A percentile compares a stretch with the other conserved stretches of the same genome.
Evolutionary conservation across 78 protist species (phyloP).

Genomic region (Capsaspora owczarzaki): DNA sequence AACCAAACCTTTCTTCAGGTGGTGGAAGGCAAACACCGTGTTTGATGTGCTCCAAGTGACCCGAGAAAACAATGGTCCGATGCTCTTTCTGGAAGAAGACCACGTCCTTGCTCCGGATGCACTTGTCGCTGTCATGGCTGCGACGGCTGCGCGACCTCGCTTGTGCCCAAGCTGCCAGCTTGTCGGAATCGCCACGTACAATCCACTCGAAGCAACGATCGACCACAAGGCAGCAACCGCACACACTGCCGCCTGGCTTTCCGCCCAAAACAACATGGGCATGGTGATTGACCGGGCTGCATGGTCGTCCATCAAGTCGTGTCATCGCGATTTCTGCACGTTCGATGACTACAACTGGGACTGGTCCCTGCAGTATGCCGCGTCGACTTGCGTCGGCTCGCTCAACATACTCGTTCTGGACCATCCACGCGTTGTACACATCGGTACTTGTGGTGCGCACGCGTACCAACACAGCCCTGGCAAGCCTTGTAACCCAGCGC

Average conservation of each 20-base stretch:
- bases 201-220: too few species aligned
- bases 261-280: background rate
- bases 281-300: background rate
- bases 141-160: too few species aligned
- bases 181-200: too few species aligned
- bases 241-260: background rate
- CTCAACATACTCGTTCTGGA: background rate
- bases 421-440: background rate
- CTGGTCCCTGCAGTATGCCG: background rate
- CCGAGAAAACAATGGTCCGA: background rate
- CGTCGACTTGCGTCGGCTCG: background rate
- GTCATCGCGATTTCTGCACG: background rate
- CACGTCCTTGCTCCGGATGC: background rate
- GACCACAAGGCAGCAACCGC: background rate
- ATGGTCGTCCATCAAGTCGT: background rate
- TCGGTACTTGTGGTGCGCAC: background rate
- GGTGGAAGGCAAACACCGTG: background rate
- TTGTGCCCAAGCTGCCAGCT: too few species aligned
- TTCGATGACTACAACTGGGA: constrained; percentile 5
- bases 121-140: too few species aligned
- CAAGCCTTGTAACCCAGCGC: background rate
- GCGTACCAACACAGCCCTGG: too few species aligned
- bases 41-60: background rate
- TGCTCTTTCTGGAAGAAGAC: background rate
- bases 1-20: background rate